Evolutionary conservation across 2,329 filamentous ascomycete genomes (phyloP), one percentile per base, ranked within the genome.

Genomic region (Arthrobotrys megalospora): DNA sequence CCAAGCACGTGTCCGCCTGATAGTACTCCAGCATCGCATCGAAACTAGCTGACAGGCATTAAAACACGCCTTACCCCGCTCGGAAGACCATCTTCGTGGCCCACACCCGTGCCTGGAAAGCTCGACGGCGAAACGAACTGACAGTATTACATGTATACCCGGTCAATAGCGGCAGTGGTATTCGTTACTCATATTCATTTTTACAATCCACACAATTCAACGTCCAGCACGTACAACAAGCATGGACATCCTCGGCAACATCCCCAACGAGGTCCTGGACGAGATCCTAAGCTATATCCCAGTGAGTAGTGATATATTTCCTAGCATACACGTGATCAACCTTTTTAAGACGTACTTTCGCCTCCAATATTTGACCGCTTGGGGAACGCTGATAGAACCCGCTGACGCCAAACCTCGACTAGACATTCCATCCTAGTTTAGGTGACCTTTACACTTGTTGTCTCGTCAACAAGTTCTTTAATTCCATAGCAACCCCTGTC

Each of bases 401-500:
- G n/a, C 50, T 16, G 28, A 53, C 11, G 8, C 8, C 10, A 16
- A 34, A 36, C 10, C 4, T 7, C 16, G 6, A 21, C 16, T 58
- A 58, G 52, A 14, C n/a, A 6, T 58, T 38, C n/a, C 32, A 58
- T 16, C 32, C n/a, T 0, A 38, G 28, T 3, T 2, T 19, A 21
- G 52, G 52, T 2, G 52, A 28, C 10, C 52, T 58, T 14, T 14
- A 3, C 6, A 14, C 19, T 12, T 58, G 52, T 21, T 58, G 52
- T 58, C 34, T 58, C 0, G 32, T 58, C 32, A 58, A 41, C n/a
- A 58, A 58, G 12, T 38, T 58, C n/a, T 58, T 58, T 8, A n/a
- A 38, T 28, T 14, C 32, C 21, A 14, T 58, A 14, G 52, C 52
- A 1, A 58, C 52, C 3, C 32, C 52, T 12, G 34, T 34, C 34